These are phyloP conservation scores for Talaromyces amestolkiae DNA, from an alignment of 2,329 filamentous ascomycete species.

Conservation along the genomic window DNA sequence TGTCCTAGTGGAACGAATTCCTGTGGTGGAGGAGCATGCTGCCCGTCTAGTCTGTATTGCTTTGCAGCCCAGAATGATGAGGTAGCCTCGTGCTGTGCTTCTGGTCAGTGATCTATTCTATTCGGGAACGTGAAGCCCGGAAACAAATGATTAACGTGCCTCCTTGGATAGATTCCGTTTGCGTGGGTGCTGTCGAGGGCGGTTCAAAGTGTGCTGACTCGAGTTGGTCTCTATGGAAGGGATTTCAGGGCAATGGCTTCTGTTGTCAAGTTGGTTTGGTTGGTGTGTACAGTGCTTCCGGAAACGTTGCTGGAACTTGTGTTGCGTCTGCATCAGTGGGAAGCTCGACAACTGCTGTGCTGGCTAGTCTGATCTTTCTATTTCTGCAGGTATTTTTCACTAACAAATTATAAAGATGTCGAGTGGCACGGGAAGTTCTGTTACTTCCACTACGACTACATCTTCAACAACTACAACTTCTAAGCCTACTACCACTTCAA, in stretches of 20 bases:
- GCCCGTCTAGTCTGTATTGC: slow-evolving; percentile 10
- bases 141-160: not conserved
- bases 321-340: slow-evolving; percentile 4
- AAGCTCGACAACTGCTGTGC: slow-evolving; percentile 2
- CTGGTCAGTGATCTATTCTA: not conserved
- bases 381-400: not conserved
- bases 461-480: not conserved
- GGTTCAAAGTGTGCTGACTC: not conserved
- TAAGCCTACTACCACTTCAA: not conserved
- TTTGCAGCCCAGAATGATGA: slow-evolving; percentile 11
- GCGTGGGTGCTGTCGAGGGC: slow-evolving; percentile 7
- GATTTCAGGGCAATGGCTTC: slow-evolving; percentile 11
- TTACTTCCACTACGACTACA: slow-evolving; percentile 2
- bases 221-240: slow-evolving; percentile 16
- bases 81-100: slow-evolving; percentile 13
- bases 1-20: slow-evolving; percentile 10
- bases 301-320: slow-evolving; percentile 11
- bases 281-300: slow-evolving; percentile 1
- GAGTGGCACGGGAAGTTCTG: slow-evolving; percentile 7
- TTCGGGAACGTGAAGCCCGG: not conserved
- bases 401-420: not conserved
- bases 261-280: slow-evolving; percentile 10
- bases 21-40: slow-evolving; percentile 10
- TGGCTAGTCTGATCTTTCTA: no score
- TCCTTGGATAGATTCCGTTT: not conserved